A percentile compares a stretch with the other conserved stretches of the same genome.
Conservation (phyloP, 2,329 filamentous ascomycete genomes). For the Neoascochyta sp. region DNA sequence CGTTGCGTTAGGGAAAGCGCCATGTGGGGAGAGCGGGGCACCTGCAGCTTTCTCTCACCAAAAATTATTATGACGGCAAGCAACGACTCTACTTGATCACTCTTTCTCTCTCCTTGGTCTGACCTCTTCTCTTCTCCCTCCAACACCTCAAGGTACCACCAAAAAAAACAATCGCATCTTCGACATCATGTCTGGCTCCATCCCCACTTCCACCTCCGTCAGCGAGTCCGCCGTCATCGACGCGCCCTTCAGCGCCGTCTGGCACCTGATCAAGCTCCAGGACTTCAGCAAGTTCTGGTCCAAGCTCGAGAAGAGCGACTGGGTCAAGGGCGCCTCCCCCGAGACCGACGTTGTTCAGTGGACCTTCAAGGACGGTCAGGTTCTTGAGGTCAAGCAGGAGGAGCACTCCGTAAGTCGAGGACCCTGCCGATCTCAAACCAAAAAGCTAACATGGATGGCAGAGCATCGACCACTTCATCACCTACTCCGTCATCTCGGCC, state of each 20-base stretch:
- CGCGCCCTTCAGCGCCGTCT: constrained; percentile 63
- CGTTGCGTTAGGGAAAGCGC: too few relatives aligned
- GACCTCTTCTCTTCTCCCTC: too few relatives aligned
- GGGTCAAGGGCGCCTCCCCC: constrained; percentile 59
- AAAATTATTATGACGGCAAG: too few relatives aligned
- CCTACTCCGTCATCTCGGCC: constrained; percentile 66
- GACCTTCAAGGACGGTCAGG: constrained; percentile 67
- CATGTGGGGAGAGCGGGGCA: too few relatives aligned
- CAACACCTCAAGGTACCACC: too few relatives aligned
- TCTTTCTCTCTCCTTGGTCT: too few relatives aligned
- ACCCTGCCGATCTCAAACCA: not conserved
- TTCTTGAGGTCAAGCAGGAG: constrained; percentile 70
- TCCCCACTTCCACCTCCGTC: constrained; percentile 65
- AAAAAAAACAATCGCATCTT: too few relatives aligned
- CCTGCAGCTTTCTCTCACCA: too few relatives aligned
- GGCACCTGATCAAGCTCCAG: constrained; percentile 72
- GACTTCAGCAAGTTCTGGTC: constrained; percentile 66
- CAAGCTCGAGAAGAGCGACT: constrained; percentile 59
- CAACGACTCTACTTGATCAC: too few relatives aligned
- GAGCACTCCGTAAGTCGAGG: constrained; percentile 61
- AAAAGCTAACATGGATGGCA: constrained; percentile 24
- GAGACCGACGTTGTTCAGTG: constrained; percentile 67
- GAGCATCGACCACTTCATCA: constrained; percentile 72
- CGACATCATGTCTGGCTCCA: constrained; percentile 36
- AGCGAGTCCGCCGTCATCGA: constrained; percentile 65